Conservation (phyloP, 2,329 filamentous ascomycete species). For the Trichoderma asperellum region DNA sequence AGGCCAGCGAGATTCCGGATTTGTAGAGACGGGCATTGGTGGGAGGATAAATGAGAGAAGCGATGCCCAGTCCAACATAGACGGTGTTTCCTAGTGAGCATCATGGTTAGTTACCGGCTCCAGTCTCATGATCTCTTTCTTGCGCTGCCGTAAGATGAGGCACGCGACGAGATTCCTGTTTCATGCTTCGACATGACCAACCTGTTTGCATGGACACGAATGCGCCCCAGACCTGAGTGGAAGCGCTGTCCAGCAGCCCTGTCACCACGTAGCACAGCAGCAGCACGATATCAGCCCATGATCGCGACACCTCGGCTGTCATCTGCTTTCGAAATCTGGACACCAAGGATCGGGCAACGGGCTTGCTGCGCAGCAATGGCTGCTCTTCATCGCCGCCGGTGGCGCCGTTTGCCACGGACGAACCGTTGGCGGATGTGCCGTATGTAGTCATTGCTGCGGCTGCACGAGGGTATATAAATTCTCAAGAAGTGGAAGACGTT, state of each 20-base stretch:
- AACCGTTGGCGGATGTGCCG: conserved; percentile 32
- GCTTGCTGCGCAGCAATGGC: conserved; percentile 41
- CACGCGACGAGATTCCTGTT: neutral
- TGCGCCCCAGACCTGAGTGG: conserved; percentile 76
- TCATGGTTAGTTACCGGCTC: neutral
- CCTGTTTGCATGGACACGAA: conserved; percentile 87
- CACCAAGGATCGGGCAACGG: conserved; percentile 31
- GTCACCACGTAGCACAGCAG: conserved; percentile 77
- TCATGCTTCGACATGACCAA: conserved; percentile 39
- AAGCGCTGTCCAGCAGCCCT: conserved; percentile 75
- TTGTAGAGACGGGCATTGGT: conserved; percentile 50
- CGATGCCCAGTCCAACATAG: conserved; percentile 75
- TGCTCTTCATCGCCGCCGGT: conserved; percentile 38
- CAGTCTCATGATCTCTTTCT: neutral
- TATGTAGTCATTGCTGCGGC: conserved; percentile 8
- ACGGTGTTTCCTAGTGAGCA: conserved; percentile 67
- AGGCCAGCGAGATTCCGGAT: conserved; percentile 69
- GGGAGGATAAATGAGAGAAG: conserved; percentile 50
- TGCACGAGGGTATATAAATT: neutral
- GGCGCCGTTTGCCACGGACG: conserved; percentile 30
- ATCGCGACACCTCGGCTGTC: conserved; percentile 57
- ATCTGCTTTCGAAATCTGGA: conserved; percentile 42
- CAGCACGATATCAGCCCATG: conserved; percentile 69
- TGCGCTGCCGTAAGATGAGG: neutral
- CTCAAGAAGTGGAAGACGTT: neutral